Percentiles rank a stretch among this genome's conserved stretches.
These are phyloP conservation scores for Tuber calosporum DNA, from an alignment of 495 filamentous ascomycete species.

Conservation along the genomic window DNA sequence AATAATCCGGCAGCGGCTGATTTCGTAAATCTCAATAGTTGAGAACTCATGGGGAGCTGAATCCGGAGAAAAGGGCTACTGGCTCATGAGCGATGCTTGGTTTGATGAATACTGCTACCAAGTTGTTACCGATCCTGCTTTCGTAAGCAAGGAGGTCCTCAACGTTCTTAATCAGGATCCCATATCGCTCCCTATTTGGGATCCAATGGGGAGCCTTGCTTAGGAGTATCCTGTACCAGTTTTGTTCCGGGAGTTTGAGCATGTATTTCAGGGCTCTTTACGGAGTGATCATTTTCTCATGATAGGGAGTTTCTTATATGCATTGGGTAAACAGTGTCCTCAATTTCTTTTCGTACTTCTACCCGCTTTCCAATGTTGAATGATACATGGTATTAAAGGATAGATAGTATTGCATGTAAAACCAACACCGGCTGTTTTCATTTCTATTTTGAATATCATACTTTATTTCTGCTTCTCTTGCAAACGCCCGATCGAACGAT, in stretches of 20 bases:
- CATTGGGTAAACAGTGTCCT: background rate
- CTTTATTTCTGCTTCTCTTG: background rate
- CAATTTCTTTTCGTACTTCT: background rate
- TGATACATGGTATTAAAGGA: background rate
- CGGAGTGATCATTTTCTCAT: background rate
- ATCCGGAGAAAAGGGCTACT: conserved; percentile 67
- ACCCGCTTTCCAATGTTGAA: background rate
- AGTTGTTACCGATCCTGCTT: conserved; percentile 69
- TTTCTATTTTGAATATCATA: background rate
- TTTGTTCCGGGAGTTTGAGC: background rate
- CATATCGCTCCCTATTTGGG: conserved; percentile 69
- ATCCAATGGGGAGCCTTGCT: conserved; percentile 80
- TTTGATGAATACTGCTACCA: conserved; percentile 85
- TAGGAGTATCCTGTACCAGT: conserved; percentile 39
- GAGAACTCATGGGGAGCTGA: conserved; percentile 73
- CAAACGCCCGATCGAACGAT: background rate
- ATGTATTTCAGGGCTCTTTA: background rate
- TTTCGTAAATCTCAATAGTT: conserved; percentile 43
- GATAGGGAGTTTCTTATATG: conserved; percentile 5
- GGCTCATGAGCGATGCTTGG: conserved; percentile 81
- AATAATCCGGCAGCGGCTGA: background rate
- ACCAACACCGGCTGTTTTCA: background rate
- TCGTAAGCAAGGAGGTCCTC: conserved; percentile 57
- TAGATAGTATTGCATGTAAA: background rate
- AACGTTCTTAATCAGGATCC: conserved; percentile 64